Evolutionary conservation across 2,329 filamentous ascomycete genomes (phyloP).

Genomic region (Blastomyces emzantsi): DNA sequence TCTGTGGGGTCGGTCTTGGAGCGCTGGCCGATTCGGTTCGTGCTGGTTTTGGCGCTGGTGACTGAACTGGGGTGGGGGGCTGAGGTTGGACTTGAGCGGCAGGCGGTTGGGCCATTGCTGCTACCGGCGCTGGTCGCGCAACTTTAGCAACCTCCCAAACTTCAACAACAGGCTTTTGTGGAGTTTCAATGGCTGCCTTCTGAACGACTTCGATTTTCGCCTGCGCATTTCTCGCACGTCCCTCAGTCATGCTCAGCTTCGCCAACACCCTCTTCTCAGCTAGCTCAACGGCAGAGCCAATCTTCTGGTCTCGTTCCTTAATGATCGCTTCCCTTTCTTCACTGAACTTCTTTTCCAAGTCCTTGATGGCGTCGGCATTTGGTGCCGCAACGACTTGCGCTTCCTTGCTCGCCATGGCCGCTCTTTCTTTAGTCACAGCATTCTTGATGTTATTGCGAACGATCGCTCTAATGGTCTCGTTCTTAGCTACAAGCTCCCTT

Average conservation of each 20-base stretch:
- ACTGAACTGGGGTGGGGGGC: constrained; percentile 10
- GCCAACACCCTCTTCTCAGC: constrained; percentile 64
- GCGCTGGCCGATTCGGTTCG: constrained; percentile 16
- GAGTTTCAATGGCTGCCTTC: constrained; percentile 75
- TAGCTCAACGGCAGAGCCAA: constrained; percentile 56
- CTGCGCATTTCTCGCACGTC: constrained; percentile 52
- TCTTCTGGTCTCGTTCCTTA: constrained; percentile 46
- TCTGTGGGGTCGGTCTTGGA: constrained; percentile 15
- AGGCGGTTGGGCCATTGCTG: constrained; percentile 15
- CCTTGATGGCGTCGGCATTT: constrained; percentile 30
- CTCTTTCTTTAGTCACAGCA: constrained; percentile 33
- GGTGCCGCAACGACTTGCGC: constrained; percentile 18
- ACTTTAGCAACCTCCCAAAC: constrained; percentile 76
- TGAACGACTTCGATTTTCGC: constrained; percentile 72
- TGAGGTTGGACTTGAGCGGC: constrained; percentile 11
- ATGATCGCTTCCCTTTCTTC: constrained; percentile 35
- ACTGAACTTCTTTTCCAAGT: constrained; percentile 32
- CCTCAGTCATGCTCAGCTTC: constrained; percentile 71
- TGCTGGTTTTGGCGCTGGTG: constrained; percentile 13
- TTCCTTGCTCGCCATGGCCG: constrained; percentile 20
- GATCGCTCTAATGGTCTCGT: constrained; percentile 42
- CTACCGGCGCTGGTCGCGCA: constrained; percentile 27
- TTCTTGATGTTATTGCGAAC: constrained; percentile 51
- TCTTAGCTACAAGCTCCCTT: constrained; percentile 42
- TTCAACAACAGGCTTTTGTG: constrained; percentile 70